phyloP scores from a whole-genome alignment of 176 grass and related monocot genomes.

The Poa pratensis region DNA sequence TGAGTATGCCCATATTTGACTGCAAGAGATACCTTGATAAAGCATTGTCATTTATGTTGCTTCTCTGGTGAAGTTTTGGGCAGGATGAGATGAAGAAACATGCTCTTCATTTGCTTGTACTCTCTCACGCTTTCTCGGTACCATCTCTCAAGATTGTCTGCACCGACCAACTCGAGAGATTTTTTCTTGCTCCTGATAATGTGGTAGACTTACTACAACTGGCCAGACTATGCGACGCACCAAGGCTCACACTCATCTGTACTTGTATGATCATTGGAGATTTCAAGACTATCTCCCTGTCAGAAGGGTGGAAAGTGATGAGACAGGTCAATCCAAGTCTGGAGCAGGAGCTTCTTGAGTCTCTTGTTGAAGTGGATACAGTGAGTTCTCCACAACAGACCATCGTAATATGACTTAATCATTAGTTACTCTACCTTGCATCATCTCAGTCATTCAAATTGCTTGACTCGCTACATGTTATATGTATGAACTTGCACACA shows the following conservation, averaged over 20 bases:
- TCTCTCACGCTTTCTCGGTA: slow-evolving; percentile 69
- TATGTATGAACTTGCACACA: neutral
- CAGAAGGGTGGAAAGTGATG: slow-evolving; percentile 87
- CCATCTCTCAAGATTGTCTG: slow-evolving; percentile 63
- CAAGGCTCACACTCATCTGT: slow-evolving; percentile 63
- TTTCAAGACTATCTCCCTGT: slow-evolving; percentile 56
- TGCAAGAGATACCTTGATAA: neutral
- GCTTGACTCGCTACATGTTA: neutral
- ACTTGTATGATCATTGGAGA: slow-evolving; percentile 64
- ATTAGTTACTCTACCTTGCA: neutral
- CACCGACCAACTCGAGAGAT: slow-evolving; percentile 56
- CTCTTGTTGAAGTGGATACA: slow-evolving; percentile 55
- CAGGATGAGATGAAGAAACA: slow-evolving; percentile 71
- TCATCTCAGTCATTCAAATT: neutral
- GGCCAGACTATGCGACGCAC: slow-evolving; percentile 67
- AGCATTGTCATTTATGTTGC: neutral
- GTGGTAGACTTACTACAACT: slow-evolving; percentile 80
- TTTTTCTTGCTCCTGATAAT: slow-evolving; percentile 70
- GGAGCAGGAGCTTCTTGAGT: slow-evolving; percentile 69
- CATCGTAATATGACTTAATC: neutral
- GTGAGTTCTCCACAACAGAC: slow-evolving; percentile 46
- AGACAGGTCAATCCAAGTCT: slow-evolving; percentile 55
- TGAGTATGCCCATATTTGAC: neutral
- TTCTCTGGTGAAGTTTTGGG: slow-evolving; percentile 55
- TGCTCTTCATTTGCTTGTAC: slow-evolving; percentile 68